Percentiles rank a stretch among this genome's conserved stretches.
These are phyloP conservation scores for Magnusiomyces fungicola DNA, from an alignment of 1,139 yeast genomes.

Conservation along the genomic window DNA sequence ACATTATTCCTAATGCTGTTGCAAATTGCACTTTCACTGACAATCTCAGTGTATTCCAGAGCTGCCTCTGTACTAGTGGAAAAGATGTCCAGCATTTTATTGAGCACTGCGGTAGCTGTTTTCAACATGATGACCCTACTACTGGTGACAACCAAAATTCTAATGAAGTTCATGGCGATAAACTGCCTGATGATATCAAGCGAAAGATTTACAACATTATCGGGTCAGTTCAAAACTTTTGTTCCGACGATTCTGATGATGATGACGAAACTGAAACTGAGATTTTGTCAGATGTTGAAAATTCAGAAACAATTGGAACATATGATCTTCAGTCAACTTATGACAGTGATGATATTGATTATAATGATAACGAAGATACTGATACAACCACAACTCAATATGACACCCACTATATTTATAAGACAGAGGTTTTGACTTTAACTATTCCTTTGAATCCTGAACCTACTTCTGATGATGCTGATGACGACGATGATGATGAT, in stretches of 20 bases:
- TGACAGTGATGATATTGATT: neutral
- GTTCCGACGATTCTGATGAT: neutral
- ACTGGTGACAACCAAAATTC: neutral
- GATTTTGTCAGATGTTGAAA: neutral
- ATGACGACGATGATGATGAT: too few species aligned
- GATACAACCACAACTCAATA: too few species aligned
- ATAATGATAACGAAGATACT: neutral
- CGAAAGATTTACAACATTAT: neutral
- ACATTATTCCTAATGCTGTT: conserved; percentile 3
- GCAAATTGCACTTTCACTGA: conserved; percentile 2
- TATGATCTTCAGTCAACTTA: neutral
- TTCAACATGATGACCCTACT: neutral
- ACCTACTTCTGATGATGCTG: too few species aligned
- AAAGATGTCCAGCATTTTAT: neutral
- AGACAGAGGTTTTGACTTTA: too few species aligned
- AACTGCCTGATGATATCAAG: conserved; percentile 1
- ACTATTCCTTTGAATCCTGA: too few species aligned
- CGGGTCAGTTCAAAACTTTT: neutral
- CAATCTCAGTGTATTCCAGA: neutral
- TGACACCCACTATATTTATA: too few species aligned
- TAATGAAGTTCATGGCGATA: neutral
- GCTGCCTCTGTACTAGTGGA: neutral
- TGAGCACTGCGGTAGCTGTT: conserved; percentile 2
- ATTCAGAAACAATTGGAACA: neutral
- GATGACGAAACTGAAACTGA: neutral